Percentiles rank a stretch among this genome's conserved stretches.
These are phyloP conservation scores for Suhomyces bribrorum DNA, from an alignment of 1,139 yeast species.

Conservation along the genomic window DNA sequence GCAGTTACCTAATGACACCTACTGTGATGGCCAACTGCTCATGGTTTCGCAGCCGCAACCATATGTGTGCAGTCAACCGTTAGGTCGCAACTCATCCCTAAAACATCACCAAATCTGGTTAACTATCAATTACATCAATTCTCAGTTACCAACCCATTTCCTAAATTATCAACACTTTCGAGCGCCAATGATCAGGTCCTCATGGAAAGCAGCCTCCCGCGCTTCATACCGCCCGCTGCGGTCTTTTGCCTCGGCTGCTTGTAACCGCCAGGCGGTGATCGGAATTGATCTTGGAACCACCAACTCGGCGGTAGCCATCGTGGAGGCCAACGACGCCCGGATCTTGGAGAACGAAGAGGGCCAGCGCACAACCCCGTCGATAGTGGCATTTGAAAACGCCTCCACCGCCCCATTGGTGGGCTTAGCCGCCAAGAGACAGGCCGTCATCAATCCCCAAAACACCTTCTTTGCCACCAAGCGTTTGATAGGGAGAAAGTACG, in stretches of 20 bases:
- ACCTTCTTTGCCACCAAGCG: conserved; percentile 77
- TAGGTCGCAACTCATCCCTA: neutral
- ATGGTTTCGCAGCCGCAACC: neutral
- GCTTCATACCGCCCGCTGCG: no score
- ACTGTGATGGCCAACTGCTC: no score
- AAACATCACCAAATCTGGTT: no score
- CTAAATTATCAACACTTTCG: neutral
- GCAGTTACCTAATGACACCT: no score
- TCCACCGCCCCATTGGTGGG: conserved; percentile 52
- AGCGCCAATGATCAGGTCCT: conserved; percentile 3
- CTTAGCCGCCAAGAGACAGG: conserved; percentile 65
- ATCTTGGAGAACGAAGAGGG: conserved; percentile 73
- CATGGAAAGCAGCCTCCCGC: neutral
- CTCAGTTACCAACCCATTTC: neutral
- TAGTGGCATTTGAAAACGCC: conserved; percentile 56
- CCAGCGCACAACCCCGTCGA: conserved; percentile 69
- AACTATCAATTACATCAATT: no score
- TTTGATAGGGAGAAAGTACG: conserved; percentile 65
- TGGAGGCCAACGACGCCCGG: conserved; percentile 50
- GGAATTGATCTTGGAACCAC: conserved; percentile 84
- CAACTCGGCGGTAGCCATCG: conserved; percentile 76
- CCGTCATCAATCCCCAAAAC: conserved; percentile 62
- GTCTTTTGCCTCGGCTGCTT: neutral
- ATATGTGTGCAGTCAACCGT: neutral
- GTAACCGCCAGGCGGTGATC: conserved; percentile 43